Evolutionary conservation across 2,329 filamentous ascomycete species (phyloP).

Genomic region (Fusarium tuaranense): DNA sequence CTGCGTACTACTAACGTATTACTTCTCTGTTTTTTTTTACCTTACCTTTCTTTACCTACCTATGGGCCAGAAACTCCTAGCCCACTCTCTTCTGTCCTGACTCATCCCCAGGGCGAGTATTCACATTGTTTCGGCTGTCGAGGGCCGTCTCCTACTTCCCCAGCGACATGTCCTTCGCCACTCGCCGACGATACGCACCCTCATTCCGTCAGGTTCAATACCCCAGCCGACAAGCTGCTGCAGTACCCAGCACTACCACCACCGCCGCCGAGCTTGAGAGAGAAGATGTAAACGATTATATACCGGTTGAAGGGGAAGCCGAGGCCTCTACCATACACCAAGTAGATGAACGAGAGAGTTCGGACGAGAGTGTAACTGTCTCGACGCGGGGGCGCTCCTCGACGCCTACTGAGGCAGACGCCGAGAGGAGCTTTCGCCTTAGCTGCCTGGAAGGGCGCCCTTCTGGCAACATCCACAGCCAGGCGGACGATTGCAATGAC

Average conservation of each 20-base stretch:
- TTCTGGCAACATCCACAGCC: too few relatives aligned
- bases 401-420: neutral
- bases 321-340: too few relatives aligned
- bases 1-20: neutral
- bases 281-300: too few relatives aligned
- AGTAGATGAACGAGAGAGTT: too few relatives aligned
- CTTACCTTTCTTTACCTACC: neutral
- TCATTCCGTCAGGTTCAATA: neutral
- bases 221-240: accelerated
- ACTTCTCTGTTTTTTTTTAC: neutral
- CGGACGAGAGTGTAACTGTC: neutral
- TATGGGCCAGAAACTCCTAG: neutral
- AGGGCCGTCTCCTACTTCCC: neutral
- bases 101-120: neutral
- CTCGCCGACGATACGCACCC: neutral
- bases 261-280: too few relatives aligned
- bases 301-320: too few relatives aligned
- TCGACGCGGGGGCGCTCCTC: neutral
- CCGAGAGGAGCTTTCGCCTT: neutral
- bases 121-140: neutral
- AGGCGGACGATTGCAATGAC: too few relatives aligned
- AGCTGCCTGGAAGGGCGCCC: neutral
- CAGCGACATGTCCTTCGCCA: neutral
- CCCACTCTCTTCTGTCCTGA: neutral
- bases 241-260: neutral